Evolutionary conservation across 2,329 filamentous ascomycete genomes (phyloP), one percentile per base, ranked within the genome.

Genomic region (Didymella sp.): DNA sequence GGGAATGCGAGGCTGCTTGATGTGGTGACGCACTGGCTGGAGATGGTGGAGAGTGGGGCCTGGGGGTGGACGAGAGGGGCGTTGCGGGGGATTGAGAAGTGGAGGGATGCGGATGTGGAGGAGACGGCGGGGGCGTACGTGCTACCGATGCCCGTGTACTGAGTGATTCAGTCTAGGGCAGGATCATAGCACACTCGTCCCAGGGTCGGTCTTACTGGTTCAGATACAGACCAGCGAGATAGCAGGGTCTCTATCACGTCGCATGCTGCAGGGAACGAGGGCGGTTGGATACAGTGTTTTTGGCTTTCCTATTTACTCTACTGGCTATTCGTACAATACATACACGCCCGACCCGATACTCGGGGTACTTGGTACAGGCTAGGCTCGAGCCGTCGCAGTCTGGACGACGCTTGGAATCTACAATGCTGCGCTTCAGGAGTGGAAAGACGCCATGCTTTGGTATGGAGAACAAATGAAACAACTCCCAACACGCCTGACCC

Each of bases 41-140:
- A 30, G 17, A 66, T 66, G 56, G 51, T 69, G n/a, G 61, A 69
- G 48, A 59, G 51, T 25, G 66, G 59, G 15, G 58, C 63, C 45
- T 69, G 66, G 38, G 57, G 22, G 54, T 67, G 17, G 56, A 62
- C 38, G 54, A 53, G 28, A 48, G 60, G 28, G 64, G 64, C 6
- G 58, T 67, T 27, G 46, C 42, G 15, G n/a, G 61, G 55, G n/a
- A 61, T 68, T 22, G 54, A 64, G 15, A 60, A 61, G 47, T 68
- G 60, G 60, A 63, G 51, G 41, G 58, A 64, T 28, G 66, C 62
- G 11, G 62, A 67, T 51, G 59, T 38, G 30, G 51, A 61, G 24
- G 48, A 56, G 17, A 41, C 41, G 17, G 62, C 59, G 57, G 51
- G 58, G 37, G 56, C 50, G 25, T 68, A 61, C 50, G 54, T 57